These are phyloP conservation scores for Aureobasidium subglaciale DNA, from an alignment of 2,329 filamentous ascomycete species.

Conservation along the genomic window DNA sequence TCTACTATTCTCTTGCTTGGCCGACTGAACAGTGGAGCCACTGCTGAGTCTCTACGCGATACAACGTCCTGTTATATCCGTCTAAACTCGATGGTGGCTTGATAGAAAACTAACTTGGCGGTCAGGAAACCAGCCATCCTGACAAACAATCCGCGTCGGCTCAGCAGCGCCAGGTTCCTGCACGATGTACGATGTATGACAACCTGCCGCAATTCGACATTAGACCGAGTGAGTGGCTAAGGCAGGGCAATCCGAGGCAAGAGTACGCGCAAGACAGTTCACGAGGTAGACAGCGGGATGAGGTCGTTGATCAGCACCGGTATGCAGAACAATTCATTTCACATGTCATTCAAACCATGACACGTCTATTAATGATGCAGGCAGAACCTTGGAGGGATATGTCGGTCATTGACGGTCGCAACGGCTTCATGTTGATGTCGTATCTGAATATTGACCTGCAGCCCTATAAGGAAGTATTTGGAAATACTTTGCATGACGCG, in stretches of 20 bases:
- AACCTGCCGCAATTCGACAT: not conserved
- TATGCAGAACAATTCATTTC: not conserved
- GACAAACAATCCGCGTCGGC: not conserved
- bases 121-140: not conserved
- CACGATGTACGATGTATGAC: not conserved
- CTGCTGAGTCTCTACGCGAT: no score
- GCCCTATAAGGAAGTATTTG: slow-evolving; percentile 9
- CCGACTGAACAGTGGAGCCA: not conserved
- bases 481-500: not conserved
- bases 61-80: not conserved
- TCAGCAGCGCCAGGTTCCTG: not conserved
- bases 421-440: not conserved
- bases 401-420: not conserved
- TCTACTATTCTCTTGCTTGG: not conserved
- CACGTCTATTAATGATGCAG: not conserved
- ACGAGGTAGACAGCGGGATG: not conserved
- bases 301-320: not conserved
- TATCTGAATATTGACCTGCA: not conserved
- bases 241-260: not conserved
- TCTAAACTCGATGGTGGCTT: not conserved
- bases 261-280: not conserved
- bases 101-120: not conserved
- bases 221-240: not conserved
- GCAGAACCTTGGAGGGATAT: not conserved
- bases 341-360: not conserved